Evolutionary conservation across 108 stramenopile species (phyloP), one percentile per base, ranked within the genome.

Genomic region (Cylindrotheca fusiformis): DNA sequence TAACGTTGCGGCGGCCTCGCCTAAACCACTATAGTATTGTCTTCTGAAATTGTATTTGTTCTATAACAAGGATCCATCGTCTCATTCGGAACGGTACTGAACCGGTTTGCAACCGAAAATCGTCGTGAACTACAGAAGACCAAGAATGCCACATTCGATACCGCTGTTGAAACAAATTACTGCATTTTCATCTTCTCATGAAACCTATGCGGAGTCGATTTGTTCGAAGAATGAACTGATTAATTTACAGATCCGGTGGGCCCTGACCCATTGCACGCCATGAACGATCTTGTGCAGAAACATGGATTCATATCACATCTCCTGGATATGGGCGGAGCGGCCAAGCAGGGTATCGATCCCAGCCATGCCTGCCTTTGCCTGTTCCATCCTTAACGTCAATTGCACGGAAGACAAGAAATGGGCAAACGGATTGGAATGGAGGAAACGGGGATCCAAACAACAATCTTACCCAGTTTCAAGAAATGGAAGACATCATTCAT

Each of bases 261-360:
- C 10, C 12, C 54, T 6, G 33, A 56, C 4, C 55, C 55, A 1
- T 32, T 56, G 4, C 19, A 17, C 8, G 2, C 33, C 1, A 32
- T 32, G 23, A 20, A 56, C 33, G 55, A 56, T 30, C n/a, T 30
- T n/a, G 21, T 56, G 0, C 8, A 19, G 17, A 3, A 2, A 0
- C 18, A 56, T 14, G 18, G 33, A 20, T 21, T 56, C 2, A n/a
- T n/a, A n/a, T n/a, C 47, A 57, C 3, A 17, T 28, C 18, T 67
- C 10, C 32, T 67, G 4, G 65, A 56, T 30, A 32, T 32, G 14
- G 25, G 25, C 20, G 55, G 55, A 1, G 55, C 33, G 20, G 25
- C 55, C 4, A 17, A 56, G 18, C 19, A 17, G 0, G 55, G 55
- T 17, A 14, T 56, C 0, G 55, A 56, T 30, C 17, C 4, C 12